Conservation (phyloP, 2,329 filamentous ascomycete species). For the Arthroderma sp. region DNA sequence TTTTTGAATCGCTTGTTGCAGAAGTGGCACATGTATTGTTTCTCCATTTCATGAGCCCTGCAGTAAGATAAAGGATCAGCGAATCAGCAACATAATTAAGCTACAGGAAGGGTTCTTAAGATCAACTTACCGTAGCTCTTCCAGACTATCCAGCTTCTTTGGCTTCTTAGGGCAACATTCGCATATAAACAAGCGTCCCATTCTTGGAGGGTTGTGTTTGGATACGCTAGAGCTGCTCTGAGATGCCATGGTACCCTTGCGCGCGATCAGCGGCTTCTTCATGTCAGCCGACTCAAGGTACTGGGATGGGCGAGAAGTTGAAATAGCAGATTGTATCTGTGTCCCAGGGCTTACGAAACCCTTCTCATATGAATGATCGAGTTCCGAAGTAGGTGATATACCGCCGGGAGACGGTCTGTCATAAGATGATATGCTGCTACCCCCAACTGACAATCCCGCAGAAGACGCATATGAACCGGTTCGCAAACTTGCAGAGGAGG, state of each 20-base stretch:
- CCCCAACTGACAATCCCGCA: constrained; percentile 42
- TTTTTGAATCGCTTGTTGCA: constrained; percentile 97
- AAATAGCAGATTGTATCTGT: constrained; percentile 28
- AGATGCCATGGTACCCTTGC: constrained; percentile 34
- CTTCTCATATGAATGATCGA: constrained; percentile 40
- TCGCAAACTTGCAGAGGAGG: constrained; percentile 47
- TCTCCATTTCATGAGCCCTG: constrained; percentile 65
- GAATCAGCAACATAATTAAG: background rate
- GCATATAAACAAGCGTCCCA: constrained; percentile 57
- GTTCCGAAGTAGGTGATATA: constrained; percentile 45
- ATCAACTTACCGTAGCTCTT: constrained; percentile 63
- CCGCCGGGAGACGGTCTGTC: constrained; percentile 48
- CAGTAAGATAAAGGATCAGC: background rate
- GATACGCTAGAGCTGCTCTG: constrained; percentile 20
- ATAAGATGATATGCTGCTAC: constrained; percentile 50
- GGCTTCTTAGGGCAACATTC: constrained; percentile 96
- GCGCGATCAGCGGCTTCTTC: constrained; percentile 24
- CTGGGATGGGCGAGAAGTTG: constrained; percentile 23
- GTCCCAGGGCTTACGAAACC: constrained; percentile 36
- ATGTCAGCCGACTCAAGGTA: constrained; percentile 26
- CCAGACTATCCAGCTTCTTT: constrained; percentile 77
- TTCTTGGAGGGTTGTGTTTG: constrained; percentile 29
- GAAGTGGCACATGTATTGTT: constrained; percentile 87
- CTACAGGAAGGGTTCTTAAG: background rate
- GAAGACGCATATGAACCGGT: constrained; percentile 52